Conservation (phyloP, 768 basidiomycete genomes). For the Lyophyllum atratum region DNA sequence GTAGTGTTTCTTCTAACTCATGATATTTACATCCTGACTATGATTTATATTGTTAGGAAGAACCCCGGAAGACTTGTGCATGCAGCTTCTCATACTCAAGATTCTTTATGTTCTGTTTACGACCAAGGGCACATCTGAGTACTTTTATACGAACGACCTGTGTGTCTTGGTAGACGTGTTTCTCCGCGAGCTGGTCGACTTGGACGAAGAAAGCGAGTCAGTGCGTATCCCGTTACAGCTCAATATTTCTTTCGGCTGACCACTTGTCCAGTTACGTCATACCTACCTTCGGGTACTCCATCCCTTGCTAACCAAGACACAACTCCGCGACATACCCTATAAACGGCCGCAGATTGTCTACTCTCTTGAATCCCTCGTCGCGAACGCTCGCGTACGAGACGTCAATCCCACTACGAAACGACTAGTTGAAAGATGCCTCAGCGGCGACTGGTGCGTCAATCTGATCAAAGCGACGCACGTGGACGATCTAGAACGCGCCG, state of each 20-base stretch:
- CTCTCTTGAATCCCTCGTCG: constrained; percentile 75
- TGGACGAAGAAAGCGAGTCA: constrained; percentile 93
- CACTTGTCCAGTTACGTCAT: constrained; percentile 74
- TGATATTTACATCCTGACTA: neutral
- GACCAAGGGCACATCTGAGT: constrained; percentile 89
- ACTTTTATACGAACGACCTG: constrained; percentile 97
- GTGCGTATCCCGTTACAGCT: constrained; percentile 42
- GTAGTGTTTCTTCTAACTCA: constrained; percentile 27
- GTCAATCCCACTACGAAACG: constrained; percentile 86
- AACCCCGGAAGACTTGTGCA: constrained; percentile 90
- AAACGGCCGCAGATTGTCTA: constrained; percentile 90
- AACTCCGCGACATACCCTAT: constrained; percentile 82
- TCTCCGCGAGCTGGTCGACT: constrained; percentile 86
- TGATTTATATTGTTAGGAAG: constrained; percentile 54
- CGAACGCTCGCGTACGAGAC: constrained; percentile 76
- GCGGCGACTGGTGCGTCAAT: constrained; percentile 84
- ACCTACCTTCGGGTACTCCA: constrained; percentile 97
- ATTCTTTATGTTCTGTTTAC: constrained; percentile 94
- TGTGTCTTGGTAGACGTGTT: constrained; percentile 97
- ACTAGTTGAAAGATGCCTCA: constrained; percentile 88
- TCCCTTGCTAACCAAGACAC: constrained; percentile 92
- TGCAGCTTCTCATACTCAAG: constrained; percentile 93
- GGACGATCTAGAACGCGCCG: constrained; percentile 9
- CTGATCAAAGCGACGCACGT: constrained; percentile 45
- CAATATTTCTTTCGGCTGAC: neutral